These are phyloP conservation scores for Corymbia calophylla DNA, from an alignment of 441 rosid genomes.

Conservation along the genomic window DNA sequence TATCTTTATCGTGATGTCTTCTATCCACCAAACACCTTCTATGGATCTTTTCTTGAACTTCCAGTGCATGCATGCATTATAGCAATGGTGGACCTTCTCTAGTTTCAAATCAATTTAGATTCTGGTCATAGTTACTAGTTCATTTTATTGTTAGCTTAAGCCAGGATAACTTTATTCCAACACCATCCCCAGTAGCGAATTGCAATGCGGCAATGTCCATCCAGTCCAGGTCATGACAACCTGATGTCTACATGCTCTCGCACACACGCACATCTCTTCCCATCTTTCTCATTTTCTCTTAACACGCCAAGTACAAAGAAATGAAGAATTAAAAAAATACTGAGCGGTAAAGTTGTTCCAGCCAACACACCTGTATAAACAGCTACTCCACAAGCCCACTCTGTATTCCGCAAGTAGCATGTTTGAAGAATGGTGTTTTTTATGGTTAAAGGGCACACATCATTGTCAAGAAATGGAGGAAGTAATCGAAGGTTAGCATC, in stretches of 20 bases:
- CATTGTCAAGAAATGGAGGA: slow-evolving; percentile 97
- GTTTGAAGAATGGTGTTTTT: slow-evolving; percentile 96
- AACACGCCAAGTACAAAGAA: not conserved
- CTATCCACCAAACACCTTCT: not conserved
- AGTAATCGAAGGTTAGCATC: slow-evolving; percentile 95
- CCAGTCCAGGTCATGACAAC: not conserved
- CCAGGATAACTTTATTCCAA: not conserved
- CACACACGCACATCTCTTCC: not conserved
- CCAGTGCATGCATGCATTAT: not conserved
- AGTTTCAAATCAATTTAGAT: not conserved
- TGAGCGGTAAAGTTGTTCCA: not conserved
- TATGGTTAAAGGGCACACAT: slow-evolving; percentile 86
- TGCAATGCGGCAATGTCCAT: not conserved
- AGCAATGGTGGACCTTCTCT: not conserved
- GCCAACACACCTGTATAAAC: slow-evolving; percentile 76
- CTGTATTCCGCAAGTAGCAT: slow-evolving; percentile 95
- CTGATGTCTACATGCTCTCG: not conserved
- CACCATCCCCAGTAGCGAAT: not conserved
- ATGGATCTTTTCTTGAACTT: not conserved
- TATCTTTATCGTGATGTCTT: not conserved
- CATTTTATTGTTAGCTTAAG: not conserved
- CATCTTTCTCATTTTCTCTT: not conserved
- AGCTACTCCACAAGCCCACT: slow-evolving; percentile 99
- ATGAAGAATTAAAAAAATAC: not conserved
- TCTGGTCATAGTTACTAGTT: not conserved